phyloP scores from a whole-genome alignment of 768 basidiomycete species.

The Tricholoma terreum region DNA sequence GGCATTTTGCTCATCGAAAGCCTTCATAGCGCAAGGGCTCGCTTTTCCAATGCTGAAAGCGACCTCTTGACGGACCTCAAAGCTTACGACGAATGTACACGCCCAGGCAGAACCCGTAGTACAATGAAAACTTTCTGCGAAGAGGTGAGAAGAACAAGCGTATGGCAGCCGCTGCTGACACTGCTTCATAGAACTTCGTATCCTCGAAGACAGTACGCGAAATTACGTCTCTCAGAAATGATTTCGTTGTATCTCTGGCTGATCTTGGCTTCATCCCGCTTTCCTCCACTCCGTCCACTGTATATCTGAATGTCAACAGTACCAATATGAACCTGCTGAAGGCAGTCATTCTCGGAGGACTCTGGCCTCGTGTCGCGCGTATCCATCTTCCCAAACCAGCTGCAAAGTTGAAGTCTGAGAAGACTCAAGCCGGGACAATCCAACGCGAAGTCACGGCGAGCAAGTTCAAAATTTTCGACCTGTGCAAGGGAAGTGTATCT shows the following conservation, averaged over 20 bases:
- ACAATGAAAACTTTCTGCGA: conserved; percentile 67
- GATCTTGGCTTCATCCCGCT: conserved; percentile 67
- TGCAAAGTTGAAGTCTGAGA: conserved; percentile 68
- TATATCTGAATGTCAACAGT: conserved; percentile 62
- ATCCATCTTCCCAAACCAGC: conserved; percentile 70
- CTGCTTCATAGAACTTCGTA: conserved; percentile 69
- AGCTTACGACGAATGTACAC: conserved; percentile 66
- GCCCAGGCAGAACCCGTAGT: conserved; percentile 49
- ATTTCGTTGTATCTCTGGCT: conserved; percentile 68
- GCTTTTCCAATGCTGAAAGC: conserved; percentile 69
- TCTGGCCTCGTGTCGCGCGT: conserved; percentile 81
- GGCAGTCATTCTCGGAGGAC: conserved; percentile 77
- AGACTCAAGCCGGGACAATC: conserved; percentile 78
- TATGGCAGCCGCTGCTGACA: neutral
- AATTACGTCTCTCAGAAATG: conserved; percentile 70
- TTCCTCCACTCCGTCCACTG: conserved; percentile 40
- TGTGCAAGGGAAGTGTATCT: conserved; percentile 65
- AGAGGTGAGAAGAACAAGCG: conserved; percentile 39
- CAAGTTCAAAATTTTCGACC: conserved; percentile 81
- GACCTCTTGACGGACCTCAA: conserved; percentile 82
- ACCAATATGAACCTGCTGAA: conserved; percentile 75
- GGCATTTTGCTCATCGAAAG: neutral
- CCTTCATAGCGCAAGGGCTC: conserved; percentile 58
- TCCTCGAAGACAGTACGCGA: conserved; percentile 71
- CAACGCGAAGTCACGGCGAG: conserved; percentile 81